These are phyloP conservation scores for Sporothrix variecibatus DNA, from an alignment of 2,329 filamentous ascomycete genomes.

Conservation along the genomic window DNA sequence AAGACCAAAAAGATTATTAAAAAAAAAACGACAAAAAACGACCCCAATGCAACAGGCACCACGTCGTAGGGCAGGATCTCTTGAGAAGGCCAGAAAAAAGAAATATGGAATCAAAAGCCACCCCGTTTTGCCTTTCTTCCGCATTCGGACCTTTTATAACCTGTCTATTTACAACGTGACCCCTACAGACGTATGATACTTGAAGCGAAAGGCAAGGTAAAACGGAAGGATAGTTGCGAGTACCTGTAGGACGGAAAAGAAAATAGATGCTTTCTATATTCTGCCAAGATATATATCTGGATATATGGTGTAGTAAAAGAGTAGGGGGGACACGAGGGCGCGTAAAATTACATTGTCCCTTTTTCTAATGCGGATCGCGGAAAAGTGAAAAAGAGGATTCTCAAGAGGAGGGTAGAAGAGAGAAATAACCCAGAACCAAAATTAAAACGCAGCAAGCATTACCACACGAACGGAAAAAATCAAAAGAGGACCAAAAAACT, in stretches of 20 bases:
- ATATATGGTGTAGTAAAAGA: neutral
- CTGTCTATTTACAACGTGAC: neutral
- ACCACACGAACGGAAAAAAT: neutral
- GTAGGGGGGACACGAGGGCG: neutral
- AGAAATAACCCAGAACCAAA: neutral
- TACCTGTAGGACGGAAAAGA: neutral
- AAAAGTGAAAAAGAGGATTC: neutral
- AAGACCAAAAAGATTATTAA: no score
- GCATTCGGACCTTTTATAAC: neutral
- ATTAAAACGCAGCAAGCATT: neutral
- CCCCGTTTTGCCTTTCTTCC: neutral
- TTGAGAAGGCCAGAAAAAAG: no score
- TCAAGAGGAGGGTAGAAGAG: neutral
- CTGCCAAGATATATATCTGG: neutral
- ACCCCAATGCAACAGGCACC: neutral
- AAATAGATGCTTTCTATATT: neutral
- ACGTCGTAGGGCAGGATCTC: neutral
- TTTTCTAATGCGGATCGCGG: conserved; percentile 8
- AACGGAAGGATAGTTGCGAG: neutral
- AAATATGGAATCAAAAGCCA: neutral
- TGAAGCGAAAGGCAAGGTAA: neutral
- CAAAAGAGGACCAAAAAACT: neutral
- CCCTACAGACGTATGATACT: neutral
- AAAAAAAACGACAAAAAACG: neutral
- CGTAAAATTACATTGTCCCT: conserved; percentile 4